Base-by-base conservation (phyloP, 2,329 filamentous ascomycete genomes). In the Fusarium illudens region DNA sequence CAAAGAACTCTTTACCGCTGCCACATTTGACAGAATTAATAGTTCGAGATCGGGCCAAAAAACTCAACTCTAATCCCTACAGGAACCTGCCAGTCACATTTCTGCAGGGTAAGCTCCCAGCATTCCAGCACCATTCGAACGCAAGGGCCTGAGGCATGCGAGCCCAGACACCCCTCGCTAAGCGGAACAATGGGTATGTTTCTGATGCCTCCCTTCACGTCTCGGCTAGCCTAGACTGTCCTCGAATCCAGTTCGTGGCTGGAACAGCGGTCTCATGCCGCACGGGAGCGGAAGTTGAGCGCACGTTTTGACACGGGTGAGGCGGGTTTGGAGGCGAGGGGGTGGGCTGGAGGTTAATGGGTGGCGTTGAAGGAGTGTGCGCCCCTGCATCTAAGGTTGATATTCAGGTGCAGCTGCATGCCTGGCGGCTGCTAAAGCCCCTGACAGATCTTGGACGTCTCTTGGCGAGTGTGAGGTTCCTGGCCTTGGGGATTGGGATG, bases 81-180 rank as follows among this genome's bases (percentile, higher is more conserved):
- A 30, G 25, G 17, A 51, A 17, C 22, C 22, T 6, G 17, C 27
- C 10, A 42, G 29, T 67, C 65, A 68, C 65, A 67, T 67, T 68
- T 54, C 27, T 51, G 11, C 5, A 12, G 13, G 27, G 17, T 19
- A 42, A 36, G 20, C 19, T 6, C 12, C 15, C 4, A 27, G 3
- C 64, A 67, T 68, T 67, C 64, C 64, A 65, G 17, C 32, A 12
- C 13, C 22, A 12, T 3, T 6, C 15, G 11, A 37, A 39, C 9
- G n/a, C n/a, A 4, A 6, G 13, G 13, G 33, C 27, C 8, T 46
- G 13, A 57, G 46, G 65, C 54, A 64, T 13, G 7, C 10, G 2
- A 33, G 36, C 27, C 37, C 7, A 25, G 25, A 20, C 13, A 11
- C 25, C 27, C 13, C n/a, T 42, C 12, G 60, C 55, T 48, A 61